Evolutionary conservation across 75 land plant genomes (phyloP).

Genomic region (Isoetes taiwanensis): DNA sequence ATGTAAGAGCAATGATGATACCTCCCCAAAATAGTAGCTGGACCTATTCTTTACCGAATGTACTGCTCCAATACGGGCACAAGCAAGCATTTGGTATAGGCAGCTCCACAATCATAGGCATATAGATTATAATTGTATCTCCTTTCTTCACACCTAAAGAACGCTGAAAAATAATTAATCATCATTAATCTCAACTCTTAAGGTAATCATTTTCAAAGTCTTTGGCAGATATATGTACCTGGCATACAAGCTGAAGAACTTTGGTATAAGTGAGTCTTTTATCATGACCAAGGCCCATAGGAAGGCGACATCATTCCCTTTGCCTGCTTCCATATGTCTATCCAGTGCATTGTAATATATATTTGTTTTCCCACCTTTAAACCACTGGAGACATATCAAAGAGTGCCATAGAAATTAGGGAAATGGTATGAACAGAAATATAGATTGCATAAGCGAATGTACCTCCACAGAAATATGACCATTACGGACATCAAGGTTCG

Average conservation of each 20-base stretch:
- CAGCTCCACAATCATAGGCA: constrained; percentile 88
- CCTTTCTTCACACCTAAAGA: constrained; percentile 82
- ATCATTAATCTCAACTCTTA: too few species aligned
- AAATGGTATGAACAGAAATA: too few species aligned
- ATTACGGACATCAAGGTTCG: constrained; percentile 69
- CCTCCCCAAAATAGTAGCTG: too few species aligned
- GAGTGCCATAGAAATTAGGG: neutral
- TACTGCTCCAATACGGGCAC: constrained; percentile 98
- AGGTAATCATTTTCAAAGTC: too few species aligned
- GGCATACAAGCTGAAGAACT: constrained; percentile 62
- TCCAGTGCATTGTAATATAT: constrained; percentile 91
- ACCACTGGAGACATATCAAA: constrained; percentile 68
- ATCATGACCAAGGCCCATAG: constrained; percentile 69
- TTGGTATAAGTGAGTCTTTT: constrained; percentile 51
- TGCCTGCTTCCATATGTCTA: constrained; percentile 60
- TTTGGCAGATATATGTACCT: too few species aligned
- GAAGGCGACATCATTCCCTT: constrained; percentile 57
- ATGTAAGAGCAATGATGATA: too few species aligned
- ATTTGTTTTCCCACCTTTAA: constrained; percentile 82
- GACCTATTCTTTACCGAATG: constrained; percentile 97
- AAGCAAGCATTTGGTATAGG: constrained; percentile 96
- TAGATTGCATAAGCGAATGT: too few species aligned
- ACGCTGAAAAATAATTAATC: too few species aligned
- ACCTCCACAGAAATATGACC: constrained; percentile 76
- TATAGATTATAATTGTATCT: constrained; percentile 76